Conservation (phyloP, 176 grass and related monocot species). For the Hsuehochloa calcarea region DNA sequence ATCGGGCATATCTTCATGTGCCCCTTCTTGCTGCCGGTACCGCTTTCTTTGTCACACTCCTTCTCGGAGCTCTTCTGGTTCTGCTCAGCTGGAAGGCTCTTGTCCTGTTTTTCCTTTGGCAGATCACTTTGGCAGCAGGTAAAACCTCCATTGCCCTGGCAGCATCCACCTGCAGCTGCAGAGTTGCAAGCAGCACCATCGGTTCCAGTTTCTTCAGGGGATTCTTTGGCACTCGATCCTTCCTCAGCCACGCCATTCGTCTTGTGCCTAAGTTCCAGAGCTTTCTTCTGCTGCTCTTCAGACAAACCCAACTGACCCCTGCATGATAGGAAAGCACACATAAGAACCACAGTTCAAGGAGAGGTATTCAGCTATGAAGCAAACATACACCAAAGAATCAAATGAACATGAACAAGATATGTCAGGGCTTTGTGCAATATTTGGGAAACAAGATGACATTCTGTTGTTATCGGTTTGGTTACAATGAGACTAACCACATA, state of each 20-base stretch:
- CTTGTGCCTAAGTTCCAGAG: slow-evolving; percentile 50
- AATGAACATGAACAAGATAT: slow-evolving; percentile 13
- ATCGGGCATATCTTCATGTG: slow-evolving; percentile 54
- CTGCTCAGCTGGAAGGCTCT: slow-evolving; percentile 44
- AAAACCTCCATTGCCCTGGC: slow-evolving; percentile 55
- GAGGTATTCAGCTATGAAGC: background rate
- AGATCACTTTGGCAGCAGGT: slow-evolving; percentile 67
- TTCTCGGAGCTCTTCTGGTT: slow-evolving; percentile 34
- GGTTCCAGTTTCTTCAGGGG: slow-evolving; percentile 33
- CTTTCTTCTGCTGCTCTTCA: slow-evolving; percentile 82
- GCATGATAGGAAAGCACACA: slow-evolving; percentile 12
- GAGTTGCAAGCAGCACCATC: slow-evolving; percentile 21
- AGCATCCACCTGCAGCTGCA: slow-evolving; percentile 51
- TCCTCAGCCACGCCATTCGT: slow-evolving; percentile 35
- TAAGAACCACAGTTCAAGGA: slow-evolving; percentile 18
- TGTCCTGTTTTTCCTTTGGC: slow-evolving; percentile 48
- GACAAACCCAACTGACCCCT: slow-evolving; percentile 95
- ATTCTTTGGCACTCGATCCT: slow-evolving; percentile 35
- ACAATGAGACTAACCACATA: background rate
- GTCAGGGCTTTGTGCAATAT: slow-evolving; percentile 1
- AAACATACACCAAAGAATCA: background rate
- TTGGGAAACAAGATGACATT: background rate
- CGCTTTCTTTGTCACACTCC: slow-evolving; percentile 31
- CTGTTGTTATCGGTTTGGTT: background rate
- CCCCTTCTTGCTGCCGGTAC: slow-evolving; percentile 37